Evolutionary conservation across 2,329 filamentous ascomycete genomes (phyloP).

Genomic region (Verticillium alfalfae): DNA sequence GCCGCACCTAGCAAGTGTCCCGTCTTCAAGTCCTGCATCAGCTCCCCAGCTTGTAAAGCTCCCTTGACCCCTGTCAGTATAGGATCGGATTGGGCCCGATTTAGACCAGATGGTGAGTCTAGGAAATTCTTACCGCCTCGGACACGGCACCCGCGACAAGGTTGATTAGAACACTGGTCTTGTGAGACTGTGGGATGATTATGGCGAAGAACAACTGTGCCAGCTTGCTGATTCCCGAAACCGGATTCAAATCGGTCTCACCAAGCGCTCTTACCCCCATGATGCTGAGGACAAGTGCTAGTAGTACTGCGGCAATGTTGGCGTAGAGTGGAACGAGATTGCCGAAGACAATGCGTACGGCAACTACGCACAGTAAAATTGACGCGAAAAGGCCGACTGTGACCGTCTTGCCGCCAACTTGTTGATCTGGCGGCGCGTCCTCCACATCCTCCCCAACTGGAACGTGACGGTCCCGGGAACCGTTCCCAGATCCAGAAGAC

Average conservation of each 20-base stretch:
- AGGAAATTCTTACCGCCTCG: neutral
- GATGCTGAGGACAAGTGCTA: constrained; percentile 74
- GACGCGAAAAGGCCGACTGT: constrained; percentile 71
- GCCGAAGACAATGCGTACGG: constrained; percentile 80
- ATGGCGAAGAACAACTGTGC: constrained; percentile 93
- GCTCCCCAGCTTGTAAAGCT: constrained; percentile 88
- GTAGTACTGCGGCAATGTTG: constrained; percentile 71
- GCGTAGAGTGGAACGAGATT: constrained; percentile 73
- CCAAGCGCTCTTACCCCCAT: constrained; percentile 66
- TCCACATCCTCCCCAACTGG: constrained; percentile 24
- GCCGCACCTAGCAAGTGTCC: constrained; percentile 88
- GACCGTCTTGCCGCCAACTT: constrained; percentile 68
- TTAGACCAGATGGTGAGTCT: neutral
- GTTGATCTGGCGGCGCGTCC: constrained; percentile 79
- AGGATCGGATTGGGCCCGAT: neutral
- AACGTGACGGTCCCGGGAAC: neutral
- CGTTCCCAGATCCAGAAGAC: neutral
- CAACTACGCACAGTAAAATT: constrained; percentile 71
- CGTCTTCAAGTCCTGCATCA: constrained; percentile 96
- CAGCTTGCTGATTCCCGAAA: constrained; percentile 93
- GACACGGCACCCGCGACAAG: constrained; percentile 81
- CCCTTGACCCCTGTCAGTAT: constrained; percentile 32
- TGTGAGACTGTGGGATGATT: constrained; percentile 73
- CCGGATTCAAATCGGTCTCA: constrained; percentile 92
- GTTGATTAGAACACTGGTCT: constrained; percentile 90